Percentiles rank a stretch among this genome's conserved stretches.
Evolutionary conservation across 2,329 filamentous ascomycete genomes (phyloP).

Genomic region (Emericellopsis cladophorae): DNA sequence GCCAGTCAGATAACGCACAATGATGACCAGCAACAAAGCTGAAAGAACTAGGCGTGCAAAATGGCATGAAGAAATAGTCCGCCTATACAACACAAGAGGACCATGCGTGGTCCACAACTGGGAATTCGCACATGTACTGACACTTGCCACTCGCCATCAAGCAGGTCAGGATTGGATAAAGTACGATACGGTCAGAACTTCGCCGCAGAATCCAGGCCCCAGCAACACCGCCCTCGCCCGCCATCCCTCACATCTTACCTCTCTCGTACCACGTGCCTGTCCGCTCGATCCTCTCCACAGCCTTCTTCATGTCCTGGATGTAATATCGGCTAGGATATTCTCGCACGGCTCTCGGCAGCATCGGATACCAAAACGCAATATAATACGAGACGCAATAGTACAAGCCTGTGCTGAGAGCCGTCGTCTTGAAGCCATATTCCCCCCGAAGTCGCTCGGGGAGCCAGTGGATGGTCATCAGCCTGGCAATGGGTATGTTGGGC

Average conservation of each 20-base stretch:
- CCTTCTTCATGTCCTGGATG: constrained; percentile 11
- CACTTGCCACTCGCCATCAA: no score
- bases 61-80: no score
- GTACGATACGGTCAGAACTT: no score
- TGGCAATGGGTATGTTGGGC: constrained; percentile 8
- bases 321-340: constrained; percentile 9
- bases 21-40: no score
- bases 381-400: constrained; percentile 9
- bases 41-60: no score
- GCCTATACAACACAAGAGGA: no score
- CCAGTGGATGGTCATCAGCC: constrained; percentile 7
- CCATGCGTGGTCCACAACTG: no score
- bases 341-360: constrained; percentile 6
- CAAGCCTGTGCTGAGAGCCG: constrained; percentile 5
- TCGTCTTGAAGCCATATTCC: constrained; percentile 11
- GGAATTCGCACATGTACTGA: no score
- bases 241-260: not conserved
- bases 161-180: no score
- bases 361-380: constrained; percentile 12
- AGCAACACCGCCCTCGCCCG: no score
- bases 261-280: constrained; percentile 5
- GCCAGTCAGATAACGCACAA: no score
- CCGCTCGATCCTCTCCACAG: constrained; percentile 7
- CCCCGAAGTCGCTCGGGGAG: constrained; percentile 9
- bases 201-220: no score